Conservation (phyloP, 2,329 filamentous ascomycete species). For the Fragosphaeria purpurea region DNA sequence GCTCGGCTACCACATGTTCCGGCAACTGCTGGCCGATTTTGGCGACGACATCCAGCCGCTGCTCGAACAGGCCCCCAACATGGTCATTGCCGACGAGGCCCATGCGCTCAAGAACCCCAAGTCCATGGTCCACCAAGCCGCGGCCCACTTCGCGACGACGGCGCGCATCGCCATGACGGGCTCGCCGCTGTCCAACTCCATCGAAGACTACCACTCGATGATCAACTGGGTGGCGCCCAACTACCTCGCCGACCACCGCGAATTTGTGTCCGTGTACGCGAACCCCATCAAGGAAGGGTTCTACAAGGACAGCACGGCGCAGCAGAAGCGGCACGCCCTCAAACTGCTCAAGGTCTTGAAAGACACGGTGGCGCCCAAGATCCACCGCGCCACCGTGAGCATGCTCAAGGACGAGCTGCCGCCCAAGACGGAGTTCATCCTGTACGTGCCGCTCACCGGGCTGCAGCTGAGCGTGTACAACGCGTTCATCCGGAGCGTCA, state of each 20-base stretch:
- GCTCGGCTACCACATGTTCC: slow-evolving; percentile 63
- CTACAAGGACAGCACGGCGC: slow-evolving; percentile 48
- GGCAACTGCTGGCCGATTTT: slow-evolving; percentile 22
- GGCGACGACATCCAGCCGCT: slow-evolving; percentile 18
- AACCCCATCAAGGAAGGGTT: slow-evolving; percentile 65
- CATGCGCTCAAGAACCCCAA: slow-evolving; percentile 63
- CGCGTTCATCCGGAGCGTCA: slow-evolving; percentile 26
- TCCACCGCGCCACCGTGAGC: slow-evolving; percentile 61
- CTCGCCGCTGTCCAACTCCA: slow-evolving; percentile 75
- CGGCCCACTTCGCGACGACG: slow-evolving; percentile 51
- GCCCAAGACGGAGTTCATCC: slow-evolving; percentile 69
- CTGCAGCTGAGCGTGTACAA: slow-evolving; percentile 57
- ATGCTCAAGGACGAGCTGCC: slow-evolving; percentile 58
- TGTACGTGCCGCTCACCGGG: slow-evolving; percentile 59
- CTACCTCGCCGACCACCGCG: slow-evolving; percentile 57
- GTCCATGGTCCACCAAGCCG: slow-evolving; percentile 41
- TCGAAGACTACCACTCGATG: slow-evolving; percentile 77
- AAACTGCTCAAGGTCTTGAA: slow-evolving; percentile 63
- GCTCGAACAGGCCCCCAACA: slow-evolving; percentile 43
- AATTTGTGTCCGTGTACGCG: slow-evolving; percentile 63
- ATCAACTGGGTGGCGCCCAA: slow-evolving; percentile 77
- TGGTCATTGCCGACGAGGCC: slow-evolving; percentile 79
- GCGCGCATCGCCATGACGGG: slow-evolving; percentile 77
- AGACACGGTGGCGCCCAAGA: slow-evolving; percentile 62
- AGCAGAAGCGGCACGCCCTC: slow-evolving; percentile 48